Evolutionary conservation across 371 early-diverging fungal genomes (phyloP), one percentile per base, ranked within the genome.

Genomic region (Rhizomucor miehei): DNA sequence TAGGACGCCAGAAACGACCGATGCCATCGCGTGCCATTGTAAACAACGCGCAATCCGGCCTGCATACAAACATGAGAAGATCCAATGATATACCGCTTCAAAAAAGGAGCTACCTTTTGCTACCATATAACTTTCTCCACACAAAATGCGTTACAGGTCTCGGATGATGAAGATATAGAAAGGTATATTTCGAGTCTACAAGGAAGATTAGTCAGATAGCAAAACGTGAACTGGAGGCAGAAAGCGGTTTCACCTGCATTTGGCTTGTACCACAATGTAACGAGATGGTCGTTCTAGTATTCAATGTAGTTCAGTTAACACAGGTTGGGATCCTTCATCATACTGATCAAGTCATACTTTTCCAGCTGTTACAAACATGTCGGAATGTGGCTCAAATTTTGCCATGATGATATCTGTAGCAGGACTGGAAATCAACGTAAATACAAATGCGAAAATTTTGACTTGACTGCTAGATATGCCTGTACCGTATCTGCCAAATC

Each of bases 1-100:
- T 69, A 2, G 85, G 86, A n/a, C 82, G 73, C 91, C 93, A 92
- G n/a, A 92, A 77, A 6, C 91, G 78, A 43, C 87, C 81, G 19
- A 88, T 77, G 10, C 85, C 86, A 57, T 90, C 91, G 19, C 68
- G 68, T n/a, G 81, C 76, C 76, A 82, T 79, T 1, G 93, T 89
- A 48, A 90, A 79, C 9, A 92, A 63, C 6, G 85, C 80, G 50
- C 82, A 83, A 21, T 69, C 71, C 1, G 56, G 51, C 48, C 48
- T 35, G 41, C 57, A 40, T 36, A 36, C 6, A 17, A 16, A 21
- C 29, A 25, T 14, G 23, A 54, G 48, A 50, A 40, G 37, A 21
- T 21, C 54, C 17, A 2, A 52, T 53, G n/a, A 48, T 11, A 12
- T 40, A 20, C 23, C 37, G 14, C 34, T 21, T 36, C 38, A 13